Evolutionary conservation across 306 rosid genomes (phyloP), one percentile per base, ranked within the genome.

Genomic region (Quercus wislizeni): DNA sequence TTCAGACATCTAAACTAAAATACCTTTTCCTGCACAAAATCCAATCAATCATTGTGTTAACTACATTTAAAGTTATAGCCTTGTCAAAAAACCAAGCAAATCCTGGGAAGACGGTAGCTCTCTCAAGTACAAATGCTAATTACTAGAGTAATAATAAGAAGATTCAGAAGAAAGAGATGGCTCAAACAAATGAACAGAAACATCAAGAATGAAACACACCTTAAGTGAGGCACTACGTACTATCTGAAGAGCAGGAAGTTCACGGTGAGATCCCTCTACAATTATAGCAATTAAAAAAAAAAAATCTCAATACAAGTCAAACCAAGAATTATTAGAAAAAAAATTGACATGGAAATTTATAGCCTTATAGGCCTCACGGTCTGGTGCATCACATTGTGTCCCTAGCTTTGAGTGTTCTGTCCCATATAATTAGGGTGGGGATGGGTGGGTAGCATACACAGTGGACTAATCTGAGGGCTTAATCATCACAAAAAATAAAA

Each of bases 241-340:
- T 73, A 91, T 83, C 79, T 83, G 88, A 64, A 93, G 98, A 1
- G 97, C 82, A 1, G 99, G 98, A 89, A 96, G 97, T 76, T 87
- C 97, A 23, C 97, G 97, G 80, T 96, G 99, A 23, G 99, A 92
- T 58, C 88, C 99, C 98, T 95, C 99, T 95, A 84, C 67, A 82
- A 82, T 52, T 35, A 74, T 58, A 59, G 30, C 62, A 82, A 46
- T 19, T 27, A 31, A 75, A 55, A 82, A 75, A 30, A 17, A 51
- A 28, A 4, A 55, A 46, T 51, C 20, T 56, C 49, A 61, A 62
- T 80, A 49, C 43, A n/a, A 71, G 9, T 46, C 25, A 78, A 73
- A 38, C 33, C 77, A 69, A 17, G 19, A 5, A 67, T 3, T 20
- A 73, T 57, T 38, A 55, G 52, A 69, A 79, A 19, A 28, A 21